Conservation (phyloP, 768 basidiomycete species). For the Russula dissimulans region DNA sequence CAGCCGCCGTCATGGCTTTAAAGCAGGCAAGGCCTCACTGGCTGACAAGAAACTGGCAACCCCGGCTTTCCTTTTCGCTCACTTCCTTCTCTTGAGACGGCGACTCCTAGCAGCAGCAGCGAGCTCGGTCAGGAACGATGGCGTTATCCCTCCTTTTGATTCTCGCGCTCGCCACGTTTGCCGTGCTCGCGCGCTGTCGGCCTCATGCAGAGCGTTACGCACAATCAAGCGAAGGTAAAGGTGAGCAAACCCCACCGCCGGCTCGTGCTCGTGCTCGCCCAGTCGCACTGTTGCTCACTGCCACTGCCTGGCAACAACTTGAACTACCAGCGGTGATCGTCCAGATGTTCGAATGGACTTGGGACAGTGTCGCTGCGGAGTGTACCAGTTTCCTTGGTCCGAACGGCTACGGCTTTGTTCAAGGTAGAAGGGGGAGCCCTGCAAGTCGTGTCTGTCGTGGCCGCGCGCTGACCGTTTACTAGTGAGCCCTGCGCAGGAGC, state of each 20-base stretch:
- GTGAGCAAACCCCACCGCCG: too few species aligned
- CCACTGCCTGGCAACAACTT: too few species aligned
- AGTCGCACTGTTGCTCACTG: too few species aligned
- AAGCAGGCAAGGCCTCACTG: too few species aligned
- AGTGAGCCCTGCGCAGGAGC: constrained; percentile 49
- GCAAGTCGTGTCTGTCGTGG: background rate
- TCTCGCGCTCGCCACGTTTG: background rate
- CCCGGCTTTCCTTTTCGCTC: too few species aligned
- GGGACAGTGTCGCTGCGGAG: constrained; percentile 47
- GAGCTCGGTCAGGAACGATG: background rate
- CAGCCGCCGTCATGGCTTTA: too few species aligned
- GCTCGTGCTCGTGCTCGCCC: too few species aligned
- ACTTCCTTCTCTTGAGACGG: background rate
- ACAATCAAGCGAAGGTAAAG: background rate
- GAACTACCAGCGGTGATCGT: constrained; percentile 39
- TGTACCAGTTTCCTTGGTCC: constrained; percentile 60
- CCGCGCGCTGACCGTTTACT: background rate
- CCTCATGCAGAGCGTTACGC: background rate
- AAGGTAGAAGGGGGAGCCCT: constrained; percentile 31
- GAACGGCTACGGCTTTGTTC: constrained; percentile 53
- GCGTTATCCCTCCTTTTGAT: background rate
- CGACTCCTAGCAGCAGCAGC: background rate
- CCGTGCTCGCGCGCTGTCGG: background rate
- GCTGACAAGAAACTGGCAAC: too few species aligned
- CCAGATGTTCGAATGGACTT: constrained; percentile 64